Base-by-base conservation (phyloP, 495 filamentous ascomycete genomes). In the Penicillium ucsense region DNA sequence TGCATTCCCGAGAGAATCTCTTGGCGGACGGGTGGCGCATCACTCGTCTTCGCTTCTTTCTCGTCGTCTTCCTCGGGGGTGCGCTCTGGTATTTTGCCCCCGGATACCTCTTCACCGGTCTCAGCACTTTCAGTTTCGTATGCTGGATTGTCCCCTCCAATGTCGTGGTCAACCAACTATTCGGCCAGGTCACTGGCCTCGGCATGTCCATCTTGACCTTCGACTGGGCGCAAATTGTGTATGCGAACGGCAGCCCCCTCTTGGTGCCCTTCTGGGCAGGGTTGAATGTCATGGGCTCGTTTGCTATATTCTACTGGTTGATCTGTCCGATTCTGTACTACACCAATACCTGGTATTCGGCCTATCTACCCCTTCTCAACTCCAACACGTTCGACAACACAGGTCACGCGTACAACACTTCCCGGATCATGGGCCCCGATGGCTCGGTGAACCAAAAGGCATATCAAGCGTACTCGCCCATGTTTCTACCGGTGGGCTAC, bases 201-300 rank as follows among this genome's bases (percentile, higher is more conserved):
- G 89, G 89, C 3, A 73, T 95, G 49, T 91, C 92, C 43, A 81
- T 90, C 4, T 56, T 95, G 56, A 95, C 89, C 0, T 95, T 95
- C 50, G 89, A 95, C 66, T 95, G 89, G 89, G 81, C 85, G 0
- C 90, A 95, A 65, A 82, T 95, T 37, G 88, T 90, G 6, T 94
- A 89, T 46, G 67, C 68, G 54, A 94, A 91, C 50, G 86, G 86
- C 8, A 92, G 86, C 31, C 89, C 89, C 0, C 73, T 95, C 0
- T 67, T 95, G 27, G 88, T 86, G 1, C 89, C 89, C 0, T 94
- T 90, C 58, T 95, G 89, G 89, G 89, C 90, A 5, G 87, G 88
- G 2, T 72, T 88, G 53, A 95, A 95, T 61, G 88, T 94, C 27
- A 81, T 95, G 43, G 83, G 82, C 28, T 89, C 89, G 2, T 76